Percentiles rank a stretch among this genome's conserved stretches.
Evolutionary conservation across 2,329 filamentous ascomycete genomes (phyloP).

Genomic region (Zymoseptoria ardabiliae): DNA sequence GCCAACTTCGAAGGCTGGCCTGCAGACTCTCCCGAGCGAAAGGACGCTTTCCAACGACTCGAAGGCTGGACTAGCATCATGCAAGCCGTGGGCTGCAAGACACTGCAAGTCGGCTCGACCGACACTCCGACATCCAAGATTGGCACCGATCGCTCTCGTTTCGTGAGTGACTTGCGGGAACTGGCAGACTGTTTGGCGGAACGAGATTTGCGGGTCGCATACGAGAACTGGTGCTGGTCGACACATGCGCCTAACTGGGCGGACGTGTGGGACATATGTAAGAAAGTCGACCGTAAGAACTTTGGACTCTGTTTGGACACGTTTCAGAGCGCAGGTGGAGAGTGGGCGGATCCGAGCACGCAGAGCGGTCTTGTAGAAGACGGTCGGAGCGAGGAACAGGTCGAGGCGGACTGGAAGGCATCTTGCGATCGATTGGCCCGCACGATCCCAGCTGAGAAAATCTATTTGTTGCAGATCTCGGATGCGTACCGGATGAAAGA

Average conservation of each 20-base stretch:
- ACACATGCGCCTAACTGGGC: slow-evolving; percentile 63
- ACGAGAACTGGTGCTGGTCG: slow-evolving; percentile 80
- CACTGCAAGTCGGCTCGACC: slow-evolving; percentile 62
- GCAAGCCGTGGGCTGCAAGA: slow-evolving; percentile 59
- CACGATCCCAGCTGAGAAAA: slow-evolving; percentile 60
- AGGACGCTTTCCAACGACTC: slow-evolving; percentile 56
- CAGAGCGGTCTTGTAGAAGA: slow-evolving; percentile 51
- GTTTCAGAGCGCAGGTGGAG: slow-evolving; percentile 65
- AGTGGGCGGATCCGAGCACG: slow-evolving; percentile 66
- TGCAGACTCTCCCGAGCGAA: slow-evolving; percentile 48
- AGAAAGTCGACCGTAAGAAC: slow-evolving; percentile 55
- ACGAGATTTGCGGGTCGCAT: slow-evolving; percentile 56
- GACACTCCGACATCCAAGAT: slow-evolving; percentile 53
- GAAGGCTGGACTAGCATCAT: slow-evolving; percentile 65
- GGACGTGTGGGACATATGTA: slow-evolving; percentile 61
- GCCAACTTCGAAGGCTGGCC: slow-evolving; percentile 71
- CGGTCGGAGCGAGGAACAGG: slow-evolving; percentile 34
- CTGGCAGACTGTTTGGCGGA: slow-evolving; percentile 56
- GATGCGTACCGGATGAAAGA: slow-evolving; percentile 60
- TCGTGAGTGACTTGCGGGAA: slow-evolving; percentile 56
- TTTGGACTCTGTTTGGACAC: slow-evolving; percentile 71
- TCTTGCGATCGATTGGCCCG: slow-evolving; percentile 42
- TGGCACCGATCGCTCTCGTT: slow-evolving; percentile 40
- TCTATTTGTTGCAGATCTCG: slow-evolving; percentile 66
- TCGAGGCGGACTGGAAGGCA: slow-evolving; percentile 37